Evolutionary conservation across 805 yeast genomes (phyloP).

Genomic region (Saturnispora sekii): DNA sequence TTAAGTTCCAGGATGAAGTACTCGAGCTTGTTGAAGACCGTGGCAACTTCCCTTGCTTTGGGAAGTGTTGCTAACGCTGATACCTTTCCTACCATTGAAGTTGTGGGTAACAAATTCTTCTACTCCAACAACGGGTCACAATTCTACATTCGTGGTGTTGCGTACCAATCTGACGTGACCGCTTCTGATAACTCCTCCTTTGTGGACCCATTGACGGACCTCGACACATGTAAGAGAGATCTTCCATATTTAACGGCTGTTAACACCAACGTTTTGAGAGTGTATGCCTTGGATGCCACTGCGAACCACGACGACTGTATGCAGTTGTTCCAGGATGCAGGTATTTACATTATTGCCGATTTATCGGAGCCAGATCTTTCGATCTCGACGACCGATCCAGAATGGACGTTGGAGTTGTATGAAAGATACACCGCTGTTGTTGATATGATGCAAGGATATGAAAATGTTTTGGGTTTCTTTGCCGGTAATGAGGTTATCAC

Average conservation of each 20-base stretch:
- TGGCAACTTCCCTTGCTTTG: slow-evolving; percentile 55
- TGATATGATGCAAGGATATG: slow-evolving; percentile 67
- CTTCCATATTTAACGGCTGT: slow-evolving; percentile 60
- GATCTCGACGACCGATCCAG: slow-evolving; percentile 66
- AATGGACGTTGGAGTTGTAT: slow-evolving; percentile 65
- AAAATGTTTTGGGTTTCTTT: slow-evolving; percentile 84
- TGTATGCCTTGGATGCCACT: slow-evolving; percentile 73
- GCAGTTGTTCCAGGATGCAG: slow-evolving; percentile 66
- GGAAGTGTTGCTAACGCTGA: slow-evolving; percentile 22
- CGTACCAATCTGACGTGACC: slow-evolving; percentile 68
- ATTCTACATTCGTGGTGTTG: slow-evolving; percentile 81
- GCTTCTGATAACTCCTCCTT: slow-evolving; percentile 29
- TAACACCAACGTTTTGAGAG: slow-evolving; percentile 71
- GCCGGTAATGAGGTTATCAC: slow-evolving; percentile 98
- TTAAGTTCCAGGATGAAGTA: slow-evolving; percentile 29
- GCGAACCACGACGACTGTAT: slow-evolving; percentile 71
- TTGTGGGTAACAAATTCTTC: slow-evolving; percentile 70
- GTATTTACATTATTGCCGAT: slow-evolving; percentile 87
- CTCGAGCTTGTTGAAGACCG: slow-evolving; percentile 60
- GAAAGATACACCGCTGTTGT: slow-evolving; percentile 75
- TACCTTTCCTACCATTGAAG: slow-evolving; percentile 42
- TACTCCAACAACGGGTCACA: slow-evolving; percentile 63
- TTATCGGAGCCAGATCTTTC: slow-evolving; percentile 78
- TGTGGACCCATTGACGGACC: slow-evolving; percentile 74
- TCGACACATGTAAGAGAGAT: slow-evolving; percentile 65